Percentiles rank a stretch among this genome's conserved stretches.
phyloP scores from a whole-genome alignment of 371 early-diverging fungal genomes.

The Mucor plumbeus region DNA sequence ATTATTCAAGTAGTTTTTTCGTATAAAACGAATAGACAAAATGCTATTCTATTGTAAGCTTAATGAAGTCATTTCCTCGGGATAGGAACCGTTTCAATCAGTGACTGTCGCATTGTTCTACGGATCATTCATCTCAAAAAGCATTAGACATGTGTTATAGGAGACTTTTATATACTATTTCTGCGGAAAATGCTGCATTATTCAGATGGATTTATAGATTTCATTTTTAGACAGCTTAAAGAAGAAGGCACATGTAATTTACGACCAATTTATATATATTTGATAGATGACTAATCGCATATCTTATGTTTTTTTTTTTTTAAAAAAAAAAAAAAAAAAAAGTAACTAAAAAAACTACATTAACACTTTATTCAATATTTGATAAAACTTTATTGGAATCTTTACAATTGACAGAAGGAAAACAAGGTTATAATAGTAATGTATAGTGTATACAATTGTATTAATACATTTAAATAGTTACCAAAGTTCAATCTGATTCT shows the following conservation, averaged over 20 bases:
- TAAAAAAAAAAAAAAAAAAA: no score
- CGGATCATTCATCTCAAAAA: background rate
- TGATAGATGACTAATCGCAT: background rate
- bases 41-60: background rate
- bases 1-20: no score
- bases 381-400: slow-evolving; percentile 25
- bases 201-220: background rate
- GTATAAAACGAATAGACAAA: no score
- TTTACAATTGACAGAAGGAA: slow-evolving; percentile 28
- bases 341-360: slow-evolving; percentile 28
- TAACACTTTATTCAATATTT: slow-evolving; percentile 19
- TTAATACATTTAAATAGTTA: slow-evolving; percentile 8
- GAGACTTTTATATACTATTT: background rate
- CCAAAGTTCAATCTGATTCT: slow-evolving; percentile 19
- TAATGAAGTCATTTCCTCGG: background rate
- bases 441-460: background rate
- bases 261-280: background rate
- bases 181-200: background rate
- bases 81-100: background rate
- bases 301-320: background rate
- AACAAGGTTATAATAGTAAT: slow-evolving; percentile 20
- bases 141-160: background rate
- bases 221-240: background rate
- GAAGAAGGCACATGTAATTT: slow-evolving; percentile 3
- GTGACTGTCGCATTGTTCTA: slow-evolving; percentile 1